Evolutionary conservation across 805 yeast genomes (phyloP), one percentile per base, ranked within the genome.

Genomic region (Clavispora phyllophila): DNA sequence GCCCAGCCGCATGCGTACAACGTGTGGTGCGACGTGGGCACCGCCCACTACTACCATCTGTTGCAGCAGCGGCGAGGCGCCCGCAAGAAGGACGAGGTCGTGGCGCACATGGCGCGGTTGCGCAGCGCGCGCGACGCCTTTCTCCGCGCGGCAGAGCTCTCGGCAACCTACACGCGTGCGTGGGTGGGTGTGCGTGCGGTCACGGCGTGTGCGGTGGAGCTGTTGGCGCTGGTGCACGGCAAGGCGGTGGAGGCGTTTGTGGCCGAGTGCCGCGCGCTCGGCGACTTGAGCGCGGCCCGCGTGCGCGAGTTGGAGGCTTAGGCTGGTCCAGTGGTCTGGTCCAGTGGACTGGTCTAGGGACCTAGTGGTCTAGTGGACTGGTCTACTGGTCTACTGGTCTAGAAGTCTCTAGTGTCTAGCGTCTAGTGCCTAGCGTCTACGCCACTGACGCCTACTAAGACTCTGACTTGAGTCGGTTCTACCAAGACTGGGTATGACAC

Each of bases 131-230:
- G 73, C 36, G 57, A 81, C 51, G 74, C 79, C 55, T 84, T 77
- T 49, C 63, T 83, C 41, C 76, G 95, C 50, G 65, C 89, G 8
- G 81, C 88, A 5, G 98, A 93, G 61, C 68, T 90, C 29, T 81
- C 87, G 54, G 84, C 83, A 36, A 67, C 70, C 25, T 84, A 78
- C 58, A 62, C 76, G 17, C 73, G 87, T 49, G 84, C 87, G 13
- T 90, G 96, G 96, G 60, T 76, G 26, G 90, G 91, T 1, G 62
- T 86, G 2, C 70, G 68, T 33, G 14, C 9, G 15, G 17, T 20
- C 14, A 19, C 23, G 14, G 14, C 9, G 15, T 18, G 9, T 6
- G 24, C 36, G 18, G 15, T 10, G 14, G 36, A 32, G 14, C 12
- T 20, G 9, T 32, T 32, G 36, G 36, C 15, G 19, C 27, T 25